Conservation (phyloP, 257 asterid species). For the Solanum chiquidenum region DNA sequence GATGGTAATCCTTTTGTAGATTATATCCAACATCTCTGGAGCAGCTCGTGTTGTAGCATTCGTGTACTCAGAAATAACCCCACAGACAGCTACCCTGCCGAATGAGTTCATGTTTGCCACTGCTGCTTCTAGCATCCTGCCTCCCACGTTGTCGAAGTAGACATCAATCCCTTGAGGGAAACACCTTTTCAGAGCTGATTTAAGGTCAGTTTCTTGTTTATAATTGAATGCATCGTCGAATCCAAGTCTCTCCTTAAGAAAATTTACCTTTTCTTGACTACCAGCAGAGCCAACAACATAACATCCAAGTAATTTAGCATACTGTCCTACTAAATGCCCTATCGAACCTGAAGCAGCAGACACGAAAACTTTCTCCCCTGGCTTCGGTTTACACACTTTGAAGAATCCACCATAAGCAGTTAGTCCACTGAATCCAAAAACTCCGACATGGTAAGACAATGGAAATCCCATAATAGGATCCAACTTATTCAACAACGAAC, state of each 20-base stretch:
- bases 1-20: slow-evolving; percentile 50
- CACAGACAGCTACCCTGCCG: slow-evolving; percentile 64
- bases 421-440: slow-evolving; percentile 52
- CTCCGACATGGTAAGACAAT: slow-evolving; percentile 49
- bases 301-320: slow-evolving; percentile 63
- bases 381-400: slow-evolving; percentile 52
- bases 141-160: slow-evolving; percentile 77
- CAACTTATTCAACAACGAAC: slow-evolving; percentile 46
- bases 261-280: slow-evolving; percentile 37
- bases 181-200: slow-evolving; percentile 45
- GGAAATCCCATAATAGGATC: slow-evolving; percentile 42
- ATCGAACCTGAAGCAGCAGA: slow-evolving; percentile 80
- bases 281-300: slow-evolving; percentile 72
- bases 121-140: slow-evolving; percentile 58
- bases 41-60: slow-evolving; percentile 15
- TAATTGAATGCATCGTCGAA: slow-evolving; percentile 83
- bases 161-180: slow-evolving; percentile 71
- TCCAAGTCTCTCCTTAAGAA: slow-evolving; percentile 56
- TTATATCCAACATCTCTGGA: slow-evolving; percentile 37
- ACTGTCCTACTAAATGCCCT: slow-evolving; percentile 71
- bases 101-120: slow-evolving; percentile 48
- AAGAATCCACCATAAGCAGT: slow-evolving; percentile 68
- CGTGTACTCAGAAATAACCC: slow-evolving; percentile 60
- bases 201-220: slow-evolving; percentile 54
- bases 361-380: slow-evolving; percentile 61